Base-by-base conservation (phyloP, 176 grass and related monocot species). In the Poa pratensis region DNA sequence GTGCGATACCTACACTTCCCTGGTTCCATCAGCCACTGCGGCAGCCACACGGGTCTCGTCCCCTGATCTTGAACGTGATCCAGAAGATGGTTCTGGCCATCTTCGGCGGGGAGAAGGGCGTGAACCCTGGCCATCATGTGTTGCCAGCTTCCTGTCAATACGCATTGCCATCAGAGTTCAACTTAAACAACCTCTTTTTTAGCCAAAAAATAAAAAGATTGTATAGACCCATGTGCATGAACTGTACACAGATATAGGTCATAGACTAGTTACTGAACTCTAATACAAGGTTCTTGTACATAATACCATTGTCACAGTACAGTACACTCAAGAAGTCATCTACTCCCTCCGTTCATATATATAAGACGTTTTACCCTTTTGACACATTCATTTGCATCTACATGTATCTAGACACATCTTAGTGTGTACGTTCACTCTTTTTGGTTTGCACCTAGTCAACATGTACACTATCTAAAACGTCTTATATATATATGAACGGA, bases 71-170 rank as follows among this genome's bases (percentile, higher is more conserved):
- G 64, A 19, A 17, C 7, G 17, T 2, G 26, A 5, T 10, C 65
- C 34, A 39, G 17, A 49, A 73, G 70, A 73, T 73, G 42, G 43
- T 5, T 6, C 14, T 6, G 43, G 22, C 13, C 43, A 73, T 3
- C 70, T 73, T 22, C 7, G 22, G 70, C n/a, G 12, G 42, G 5
- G 9, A 39, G 18, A 20, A 3, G 8, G 9, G 34, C 5, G 22
- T 4, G 23, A 32, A 32, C 62, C 62, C 2, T 7, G 14, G 24
- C 43, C 5, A 43, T 49, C 43, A 73, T 26, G 43, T 48, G 69
- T 73, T 73, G n/a, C 20, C n/a, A 48, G 69, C 69, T 73, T 73
- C 70, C 70, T 73, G 43, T 9, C 22, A 49, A 18, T 49, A 49
- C 70, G 26, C 43, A 27, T 49, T 17, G 6, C 15, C 42, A 27